phyloP scores from a whole-genome alignment of 495 filamentous ascomycete species.

The Neurospora sp. region DNA sequence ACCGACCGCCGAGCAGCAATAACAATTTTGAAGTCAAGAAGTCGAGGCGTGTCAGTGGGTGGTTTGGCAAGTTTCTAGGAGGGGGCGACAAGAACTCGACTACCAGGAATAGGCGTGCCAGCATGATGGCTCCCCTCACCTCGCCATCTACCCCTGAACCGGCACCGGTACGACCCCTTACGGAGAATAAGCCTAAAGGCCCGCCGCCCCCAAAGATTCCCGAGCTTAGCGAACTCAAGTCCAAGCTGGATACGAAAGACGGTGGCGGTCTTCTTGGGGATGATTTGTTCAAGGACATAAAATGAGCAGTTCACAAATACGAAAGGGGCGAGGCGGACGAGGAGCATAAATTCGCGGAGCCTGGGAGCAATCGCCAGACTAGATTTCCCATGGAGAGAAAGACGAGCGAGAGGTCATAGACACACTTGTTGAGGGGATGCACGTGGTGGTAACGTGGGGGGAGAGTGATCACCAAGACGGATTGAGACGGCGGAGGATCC shows the following conservation, averaged over 20 bases:
- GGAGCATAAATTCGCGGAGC: background rate
- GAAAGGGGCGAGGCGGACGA: background rate
- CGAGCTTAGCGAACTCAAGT: slow-evolving; percentile 43
- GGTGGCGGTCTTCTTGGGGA: slow-evolving; percentile 33
- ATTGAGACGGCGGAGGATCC: slow-evolving; percentile 6
- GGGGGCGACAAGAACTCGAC: slow-evolving; percentile 15
- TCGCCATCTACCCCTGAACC: slow-evolving; percentile 16
- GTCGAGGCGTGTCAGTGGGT: slow-evolving; percentile 37
- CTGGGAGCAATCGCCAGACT: background rate
- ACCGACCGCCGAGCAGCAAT: background rate
- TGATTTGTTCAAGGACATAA: slow-evolving; percentile 52
- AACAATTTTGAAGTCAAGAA: slow-evolving; percentile 10
- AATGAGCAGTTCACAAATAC: slow-evolving; percentile 9
- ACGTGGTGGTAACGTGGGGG: background rate
- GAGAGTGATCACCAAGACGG: background rate
- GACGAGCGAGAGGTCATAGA: background rate
- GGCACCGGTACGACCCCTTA: background rate
- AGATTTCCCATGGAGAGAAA: background rate
- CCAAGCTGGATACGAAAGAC: slow-evolving; percentile 29
- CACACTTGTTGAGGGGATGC: slow-evolving; percentile 5
- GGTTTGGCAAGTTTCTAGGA: slow-evolving; percentile 33
- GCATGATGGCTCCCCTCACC: slow-evolving; percentile 6
- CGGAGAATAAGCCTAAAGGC: slow-evolving; percentile 27
- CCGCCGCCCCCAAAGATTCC: slow-evolving; percentile 52
- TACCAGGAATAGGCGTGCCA: slow-evolving; percentile 18